Percentiles rank a stretch among this genome's conserved stretches.
Evolutionary conservation across 2,329 filamentous ascomycete genomes (phyloP).

Genomic region (Hymenotorrendiella dingleyae): DNA sequence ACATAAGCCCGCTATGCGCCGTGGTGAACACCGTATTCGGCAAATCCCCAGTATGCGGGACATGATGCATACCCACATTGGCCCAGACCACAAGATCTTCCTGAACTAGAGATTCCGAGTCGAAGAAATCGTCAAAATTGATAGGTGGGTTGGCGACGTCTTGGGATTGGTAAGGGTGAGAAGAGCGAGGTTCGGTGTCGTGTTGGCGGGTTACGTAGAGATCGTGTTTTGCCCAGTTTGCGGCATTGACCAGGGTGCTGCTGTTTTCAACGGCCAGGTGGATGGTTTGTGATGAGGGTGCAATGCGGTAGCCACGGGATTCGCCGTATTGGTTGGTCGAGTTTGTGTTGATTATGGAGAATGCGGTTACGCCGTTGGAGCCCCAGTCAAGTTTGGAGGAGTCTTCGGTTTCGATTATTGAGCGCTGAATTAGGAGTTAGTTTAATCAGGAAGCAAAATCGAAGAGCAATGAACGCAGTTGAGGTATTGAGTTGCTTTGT

Average conservation of each 20-base stretch:
- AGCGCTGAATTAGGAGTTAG: too few relatives aligned
- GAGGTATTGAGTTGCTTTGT: too few relatives aligned
- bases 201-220: slow-evolving; percentile 45
- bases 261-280: slow-evolving; percentile 46
- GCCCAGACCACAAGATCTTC: slow-evolving; percentile 46
- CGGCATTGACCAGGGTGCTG: slow-evolving; percentile 39
- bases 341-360: slow-evolving; percentile 46
- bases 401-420: slow-evolving; percentile 38
- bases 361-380: slow-evolving; percentile 40
- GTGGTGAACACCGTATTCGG: slow-evolving; percentile 45
- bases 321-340: slow-evolving; percentile 44
- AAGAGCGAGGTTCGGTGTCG: slow-evolving; percentile 44
- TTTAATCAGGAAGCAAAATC: too few relatives aligned
- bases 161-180: slow-evolving; percentile 41
- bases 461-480: too few relatives aligned
- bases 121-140: slow-evolving; percentile 44
- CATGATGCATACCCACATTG: slow-evolving; percentile 52
- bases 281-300: slow-evolving; percentile 33
- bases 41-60: slow-evolving; percentile 47
- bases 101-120: slow-evolving; percentile 37
- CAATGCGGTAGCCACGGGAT: slow-evolving; percentile 44
- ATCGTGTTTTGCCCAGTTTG: slow-evolving; percentile 44
- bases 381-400: slow-evolving; percentile 43
- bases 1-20: slow-evolving; percentile 38
- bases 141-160: slow-evolving; percentile 42